Percentiles rank a stretch among this genome's conserved stretches.
Evolutionary conservation across 441 rosid species (phyloP).

Genomic region (Euphorbia schlechtendalii): DNA sequence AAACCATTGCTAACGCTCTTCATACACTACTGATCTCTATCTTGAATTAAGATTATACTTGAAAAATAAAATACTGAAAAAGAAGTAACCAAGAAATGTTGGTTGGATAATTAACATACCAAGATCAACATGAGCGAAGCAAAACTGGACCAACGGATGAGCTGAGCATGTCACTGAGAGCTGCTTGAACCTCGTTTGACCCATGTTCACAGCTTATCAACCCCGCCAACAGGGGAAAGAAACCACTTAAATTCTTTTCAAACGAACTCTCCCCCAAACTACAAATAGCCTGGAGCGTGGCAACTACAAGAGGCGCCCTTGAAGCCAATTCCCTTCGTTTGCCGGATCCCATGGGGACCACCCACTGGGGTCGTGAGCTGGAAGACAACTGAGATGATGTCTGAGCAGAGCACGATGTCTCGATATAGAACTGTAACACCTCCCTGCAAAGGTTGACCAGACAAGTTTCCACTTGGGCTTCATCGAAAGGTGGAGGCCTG

Average conservation of each 20-base stretch:
- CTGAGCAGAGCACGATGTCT: too few species aligned
- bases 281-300: slow-evolving; percentile 81
- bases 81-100: too few species aligned
- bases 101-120: too few species aligned
- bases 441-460: slow-evolving; percentile 71
- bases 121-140: slow-evolving; percentile 77
- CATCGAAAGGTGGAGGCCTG: slow-evolving; percentile 46
- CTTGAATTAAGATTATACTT: too few species aligned
- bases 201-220: slow-evolving; percentile 94
- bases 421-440: slow-evolving; percentile 69
- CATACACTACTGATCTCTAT: too few species aligned
- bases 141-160: slow-evolving; percentile 81
- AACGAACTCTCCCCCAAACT: slow-evolving; percentile 65
- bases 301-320: slow-evolving; percentile 91
- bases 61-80: too few species aligned
- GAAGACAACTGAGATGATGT: slow-evolving; percentile 32
- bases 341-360: slow-evolving; percentile 87
- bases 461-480: slow-evolving; percentile 57
- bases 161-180: slow-evolving; percentile 86
- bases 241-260: slow-evolving; percentile 56
- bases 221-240: slow-evolving; percentile 76
- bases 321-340: slow-evolving; percentile 91
- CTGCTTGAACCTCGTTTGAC: slow-evolving; percentile 82
- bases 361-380: slow-evolving; percentile 43
- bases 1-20: too few species aligned